Base-by-base conservation (phyloP, 2,329 filamentous ascomycete species). In the Microdochium bolleyi region DNA sequence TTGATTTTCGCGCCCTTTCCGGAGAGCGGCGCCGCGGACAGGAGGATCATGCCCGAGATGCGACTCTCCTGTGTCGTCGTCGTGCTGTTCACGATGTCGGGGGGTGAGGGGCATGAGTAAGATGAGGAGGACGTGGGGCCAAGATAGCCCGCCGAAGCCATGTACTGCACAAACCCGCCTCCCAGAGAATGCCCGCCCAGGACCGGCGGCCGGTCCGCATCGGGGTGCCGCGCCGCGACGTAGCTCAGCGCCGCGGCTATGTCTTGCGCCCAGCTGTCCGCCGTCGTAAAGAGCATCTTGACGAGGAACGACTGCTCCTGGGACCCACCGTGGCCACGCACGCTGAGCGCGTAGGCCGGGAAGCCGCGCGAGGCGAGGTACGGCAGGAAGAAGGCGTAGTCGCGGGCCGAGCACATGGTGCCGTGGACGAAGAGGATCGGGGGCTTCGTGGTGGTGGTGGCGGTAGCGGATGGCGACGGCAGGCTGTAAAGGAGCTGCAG, bases 341-440 rank as follows among this genome's bases (percentile, higher is more conserved):
- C 14, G 14, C 52, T 54, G 2, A 56, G 44, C 1, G 52, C 52
- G 49, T 56, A 56, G 9, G 54, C 53, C 14, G 52, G 52, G 19
- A 50, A 52, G 3, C 54, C 54, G 30, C 49, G 54, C 3, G 30
- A 22, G 16, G 54, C 54, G 34, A 56, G 21, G 44, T 54, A 54
- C 16, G 54, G 53, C 9, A 56, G 52, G 24, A 56, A 52, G 25
- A 51, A 49, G 19, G 19, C 22, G 53, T 38, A 56, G 38, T 37
- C 21, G 46, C 44, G 50, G 9, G 54, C 54, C 19, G 52, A 56
- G 27, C 54, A 56, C 11, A 51, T 51, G 19, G 51, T 22, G 13
- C 54, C 54, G 34, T 56, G 54, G 21, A 54, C 30, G 32, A 56
- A 56, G 32, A 56, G 51, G 24, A 56, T n/a, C 7, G 54, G 52